Evolutionary conservation across 768 basidiomycete species (phyloP).

Genomic region (Coprinopsis cinerea): DNA sequence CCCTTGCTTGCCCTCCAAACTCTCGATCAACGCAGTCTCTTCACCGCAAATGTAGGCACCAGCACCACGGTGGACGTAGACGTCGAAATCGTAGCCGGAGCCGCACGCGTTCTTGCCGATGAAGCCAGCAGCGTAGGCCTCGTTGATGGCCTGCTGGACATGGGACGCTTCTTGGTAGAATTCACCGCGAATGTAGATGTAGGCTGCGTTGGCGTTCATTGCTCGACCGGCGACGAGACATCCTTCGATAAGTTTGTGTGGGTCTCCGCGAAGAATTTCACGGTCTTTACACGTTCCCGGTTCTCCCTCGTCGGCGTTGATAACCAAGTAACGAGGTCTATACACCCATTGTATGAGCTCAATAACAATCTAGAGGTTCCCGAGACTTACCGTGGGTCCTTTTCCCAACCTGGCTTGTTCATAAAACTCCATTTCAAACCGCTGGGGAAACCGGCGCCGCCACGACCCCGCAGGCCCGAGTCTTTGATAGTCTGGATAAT

Average conservation of each 20-base stretch:
- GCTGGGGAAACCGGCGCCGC: slow-evolving; percentile 94
- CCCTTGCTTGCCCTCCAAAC: slow-evolving; percentile 95
- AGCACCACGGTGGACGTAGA: slow-evolving; percentile 97
- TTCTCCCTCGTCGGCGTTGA: slow-evolving; percentile 98
- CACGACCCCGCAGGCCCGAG: slow-evolving; percentile 91
- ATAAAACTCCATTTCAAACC: slow-evolving; percentile 98
- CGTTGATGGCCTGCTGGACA: slow-evolving; percentile 91
- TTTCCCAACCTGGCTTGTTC: slow-evolving; percentile 99
- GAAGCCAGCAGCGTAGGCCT: slow-evolving; percentile 86
- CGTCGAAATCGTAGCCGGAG: slow-evolving; percentile 91
- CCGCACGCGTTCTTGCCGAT: slow-evolving; percentile 90
- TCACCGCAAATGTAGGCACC: slow-evolving; percentile 99
- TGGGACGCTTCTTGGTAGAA: slow-evolving; percentile 94
- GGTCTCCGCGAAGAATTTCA: slow-evolving; percentile 96
- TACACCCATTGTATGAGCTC: neutral
- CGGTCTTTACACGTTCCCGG: slow-evolving; percentile 99
- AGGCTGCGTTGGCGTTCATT: slow-evolving; percentile 98
- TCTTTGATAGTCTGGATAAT: slow-evolving; percentile 96
- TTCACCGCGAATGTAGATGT: slow-evolving; percentile 99
- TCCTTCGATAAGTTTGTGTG: slow-evolving; percentile 96
- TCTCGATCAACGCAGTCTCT: slow-evolving; percentile 97
- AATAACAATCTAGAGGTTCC: slow-evolving; percentile 1
- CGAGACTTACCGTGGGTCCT: slow-evolving; percentile 65
- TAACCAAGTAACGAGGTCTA: slow-evolving; percentile 92
- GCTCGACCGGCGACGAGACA: slow-evolving; percentile 94